Conservation (phyloP, 805 yeast species). For the Vanderwaltozyma yarrowii region DNA sequence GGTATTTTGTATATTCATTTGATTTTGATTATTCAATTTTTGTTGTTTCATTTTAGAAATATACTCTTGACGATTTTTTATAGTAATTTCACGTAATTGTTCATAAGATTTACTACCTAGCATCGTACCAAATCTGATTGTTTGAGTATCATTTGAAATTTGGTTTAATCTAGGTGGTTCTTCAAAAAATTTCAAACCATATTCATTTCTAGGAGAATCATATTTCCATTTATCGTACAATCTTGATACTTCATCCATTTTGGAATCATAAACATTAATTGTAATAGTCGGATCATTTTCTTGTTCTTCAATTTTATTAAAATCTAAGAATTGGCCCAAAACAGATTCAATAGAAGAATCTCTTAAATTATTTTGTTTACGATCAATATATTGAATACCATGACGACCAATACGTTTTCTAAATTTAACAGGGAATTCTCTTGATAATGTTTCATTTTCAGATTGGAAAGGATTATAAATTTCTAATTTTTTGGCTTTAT, state of each 20-base stretch:
- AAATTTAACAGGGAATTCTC: constrained; percentile 43
- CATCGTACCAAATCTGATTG: constrained; percentile 88
- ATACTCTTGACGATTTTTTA: constrained; percentile 57
- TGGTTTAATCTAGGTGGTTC: constrained; percentile 81
- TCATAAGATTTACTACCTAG: constrained; percentile 79
- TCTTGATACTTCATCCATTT: constrained; percentile 37
- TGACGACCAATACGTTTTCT: constrained; percentile 70
- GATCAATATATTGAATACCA: constrained; percentile 63
- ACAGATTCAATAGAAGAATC: constrained; percentile 27
- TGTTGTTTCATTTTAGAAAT: constrained; percentile 28
- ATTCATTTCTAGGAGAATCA: constrained; percentile 44
- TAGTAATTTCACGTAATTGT: constrained; percentile 55
- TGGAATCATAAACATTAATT: constrained; percentile 38
- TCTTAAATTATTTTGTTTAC: constrained; percentile 39
- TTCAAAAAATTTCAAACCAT: constrained; percentile 44
- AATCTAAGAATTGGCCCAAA: constrained; percentile 34
- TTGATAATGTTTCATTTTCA: constrained; percentile 25
- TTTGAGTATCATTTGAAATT: constrained; percentile 77
- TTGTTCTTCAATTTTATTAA: constrained; percentile 27
- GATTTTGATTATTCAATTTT: constrained; percentile 20
- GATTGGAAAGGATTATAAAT: constrained; percentile 29
- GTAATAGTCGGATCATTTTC: constrained; percentile 14
- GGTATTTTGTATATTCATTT: constrained; percentile 1
- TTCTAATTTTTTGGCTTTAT: constrained; percentile 28
- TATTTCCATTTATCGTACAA: constrained; percentile 56